phyloP scores from a whole-genome alignment of 176 grass and related monocot genomes.

The maize (Zea mays) region Zm-B73-REFERENCE-NAM-5.0 NC_050105.1:6202001-6202500 shows the following conservation, averaged over 20 bases:
- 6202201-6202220: constrained; percentile 18
- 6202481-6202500: neutral
- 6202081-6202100: neutral
- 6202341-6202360: constrained; percentile 36
- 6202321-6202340: neutral
- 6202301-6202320: neutral
- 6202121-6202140: constrained; percentile 18
- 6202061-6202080: neutral
- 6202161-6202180: constrained; percentile 27
- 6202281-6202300: constrained; percentile 30
- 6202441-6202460: neutral
- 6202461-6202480: neutral
- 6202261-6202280: constrained; percentile 40
- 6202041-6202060: neutral
- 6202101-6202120: constrained; percentile 17
- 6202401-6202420: neutral
- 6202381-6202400: constrained; percentile 15
- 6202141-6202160: constrained; percentile 29
- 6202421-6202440: neutral
- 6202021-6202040: constrained; percentile 1
- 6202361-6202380: constrained; percentile 24
- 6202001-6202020: neutral
- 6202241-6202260: neutral
- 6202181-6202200: neutral
- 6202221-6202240: neutral